Conservation (phyloP, 768 basidiomycete genomes). For the Leccinellum luteum region DNA sequence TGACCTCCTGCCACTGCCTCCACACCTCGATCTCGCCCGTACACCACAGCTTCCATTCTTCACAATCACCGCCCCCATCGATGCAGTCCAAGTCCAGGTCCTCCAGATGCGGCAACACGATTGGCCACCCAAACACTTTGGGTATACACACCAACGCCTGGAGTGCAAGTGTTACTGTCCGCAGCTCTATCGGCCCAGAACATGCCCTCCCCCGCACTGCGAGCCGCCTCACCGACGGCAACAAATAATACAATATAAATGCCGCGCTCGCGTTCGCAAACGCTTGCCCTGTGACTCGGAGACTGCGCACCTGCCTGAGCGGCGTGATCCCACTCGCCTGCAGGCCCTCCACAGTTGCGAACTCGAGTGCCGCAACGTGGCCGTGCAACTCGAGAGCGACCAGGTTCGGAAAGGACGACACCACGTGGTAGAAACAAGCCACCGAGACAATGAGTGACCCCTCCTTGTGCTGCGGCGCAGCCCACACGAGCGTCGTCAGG, state of each 20-base stretch:
- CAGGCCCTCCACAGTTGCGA: slow-evolving; percentile 1
- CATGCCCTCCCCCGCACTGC: slow-evolving; percentile 14
- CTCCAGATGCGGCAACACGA: slow-evolving; percentile 13
- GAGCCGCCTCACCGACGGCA: slow-evolving; percentile 11
- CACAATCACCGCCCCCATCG: background rate
- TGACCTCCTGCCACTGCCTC: slow-evolving; percentile 4
- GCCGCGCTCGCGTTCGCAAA: slow-evolving; percentile 14
- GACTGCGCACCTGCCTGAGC: slow-evolving; percentile 9
- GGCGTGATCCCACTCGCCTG: slow-evolving; percentile 1
- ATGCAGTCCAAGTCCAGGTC: slow-evolving; percentile 12
- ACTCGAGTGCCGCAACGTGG: slow-evolving; percentile 12
- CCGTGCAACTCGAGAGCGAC: slow-evolving; percentile 19
- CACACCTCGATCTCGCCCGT: slow-evolving; percentile 12
- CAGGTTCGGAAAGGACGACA: slow-evolving; percentile 21
- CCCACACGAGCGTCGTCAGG: slow-evolving; percentile 25
- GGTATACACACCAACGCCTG: slow-evolving; percentile 13
- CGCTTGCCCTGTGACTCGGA: slow-evolving; percentile 9
- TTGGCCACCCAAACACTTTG: slow-evolving; percentile 2
- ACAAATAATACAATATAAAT: slow-evolving; percentile 14
- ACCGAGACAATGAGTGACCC: slow-evolving; percentile 15
- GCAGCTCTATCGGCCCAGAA: slow-evolving; percentile 6
- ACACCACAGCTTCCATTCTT: slow-evolving; percentile 7
- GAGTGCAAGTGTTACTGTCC: slow-evolving; percentile 13
- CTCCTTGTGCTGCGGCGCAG: slow-evolving; percentile 4
- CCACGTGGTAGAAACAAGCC: slow-evolving; percentile 15